These are phyloP conservation scores for Alternaria ventricosa DNA, from an alignment of 2,329 filamentous ascomycete genomes.

Conservation along the genomic window DNA sequence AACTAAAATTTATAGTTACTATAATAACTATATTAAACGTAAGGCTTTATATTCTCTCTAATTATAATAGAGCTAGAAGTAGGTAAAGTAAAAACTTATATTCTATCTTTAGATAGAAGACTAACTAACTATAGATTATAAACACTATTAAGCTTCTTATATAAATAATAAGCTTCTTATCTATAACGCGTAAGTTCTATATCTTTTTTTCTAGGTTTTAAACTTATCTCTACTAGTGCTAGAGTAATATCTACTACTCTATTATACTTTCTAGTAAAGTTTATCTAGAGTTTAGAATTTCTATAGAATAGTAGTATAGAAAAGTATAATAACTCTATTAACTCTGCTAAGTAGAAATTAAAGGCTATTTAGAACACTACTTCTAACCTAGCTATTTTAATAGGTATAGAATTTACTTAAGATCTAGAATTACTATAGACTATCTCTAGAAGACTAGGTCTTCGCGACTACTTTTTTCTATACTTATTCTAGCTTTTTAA, in stretches of 20 bases:
- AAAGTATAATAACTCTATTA: constrained; percentile 21
- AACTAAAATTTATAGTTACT: constrained; percentile 20
- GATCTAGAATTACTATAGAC: neutral
- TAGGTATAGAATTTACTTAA: constrained; percentile 16
- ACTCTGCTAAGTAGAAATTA: constrained; percentile 15
- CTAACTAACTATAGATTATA: constrained; percentile 14
- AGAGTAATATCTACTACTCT: constrained; percentile 16
- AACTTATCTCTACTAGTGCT: constrained; percentile 9
- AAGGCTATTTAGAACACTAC: constrained; percentile 16
- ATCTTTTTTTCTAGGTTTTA: neutral
- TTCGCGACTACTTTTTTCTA: constrained; percentile 16
- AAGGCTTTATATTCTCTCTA: constrained; percentile 21
- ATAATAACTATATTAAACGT: constrained; percentile 10
- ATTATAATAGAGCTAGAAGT: constrained; percentile 18
- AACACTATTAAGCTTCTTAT: constrained; percentile 10
- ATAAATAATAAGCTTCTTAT: constrained; percentile 14
- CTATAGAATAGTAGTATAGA: constrained; percentile 11
- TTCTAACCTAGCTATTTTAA: constrained; percentile 14
- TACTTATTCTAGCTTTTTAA: constrained; percentile 16
- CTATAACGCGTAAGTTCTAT: constrained; percentile 13
- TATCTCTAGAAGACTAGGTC: constrained; percentile 7
- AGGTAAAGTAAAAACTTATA: constrained; percentile 8
- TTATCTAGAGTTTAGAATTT: constrained; percentile 16
- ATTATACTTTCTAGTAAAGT: constrained; percentile 23
- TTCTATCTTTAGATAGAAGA: neutral